phyloP scores from a whole-genome alignment of 305 asterid species.

The Solanum hybrid region DNA sequence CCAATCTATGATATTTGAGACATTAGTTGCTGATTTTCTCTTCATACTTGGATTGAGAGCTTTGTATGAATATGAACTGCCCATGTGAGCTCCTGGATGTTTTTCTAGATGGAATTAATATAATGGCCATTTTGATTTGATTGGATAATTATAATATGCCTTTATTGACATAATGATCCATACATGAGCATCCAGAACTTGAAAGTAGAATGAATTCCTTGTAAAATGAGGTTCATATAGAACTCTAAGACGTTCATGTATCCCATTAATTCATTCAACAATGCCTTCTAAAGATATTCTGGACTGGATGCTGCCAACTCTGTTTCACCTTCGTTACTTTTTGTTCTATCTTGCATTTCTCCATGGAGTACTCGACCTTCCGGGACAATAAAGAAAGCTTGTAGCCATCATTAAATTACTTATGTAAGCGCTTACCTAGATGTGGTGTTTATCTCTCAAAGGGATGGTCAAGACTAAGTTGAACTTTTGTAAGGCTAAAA shows the following conservation, averaged over 20 bases:
- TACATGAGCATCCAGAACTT: neutral
- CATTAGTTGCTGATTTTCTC: neutral
- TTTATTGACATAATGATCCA: neutral
- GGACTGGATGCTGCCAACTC: neutral
- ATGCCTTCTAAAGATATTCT: neutral
- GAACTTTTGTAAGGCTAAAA: neutral
- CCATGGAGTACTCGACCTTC: neutral
- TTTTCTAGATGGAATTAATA: neutral
- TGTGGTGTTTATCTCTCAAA: neutral
- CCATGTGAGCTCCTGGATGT: neutral
- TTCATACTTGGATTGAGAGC: neutral
- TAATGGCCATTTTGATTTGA: neutral
- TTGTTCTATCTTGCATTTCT: neutral
- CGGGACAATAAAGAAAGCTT: neutral
- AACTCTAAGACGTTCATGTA: neutral
- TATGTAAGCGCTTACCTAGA: neutral
- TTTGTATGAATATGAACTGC: neutral
- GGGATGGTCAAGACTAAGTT: neutral
- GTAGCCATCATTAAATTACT: neutral
- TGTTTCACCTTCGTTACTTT: neutral
- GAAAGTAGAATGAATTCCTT: neutral
- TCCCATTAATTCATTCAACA: neutral
- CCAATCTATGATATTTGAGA: neutral
- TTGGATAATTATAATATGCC: neutral
- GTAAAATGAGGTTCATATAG: neutral